Evolutionary conservation across 108 stramenopile genomes (phyloP), one percentile per base, ranked within the genome.

Genomic region (Craspedostauros australis): DNA sequence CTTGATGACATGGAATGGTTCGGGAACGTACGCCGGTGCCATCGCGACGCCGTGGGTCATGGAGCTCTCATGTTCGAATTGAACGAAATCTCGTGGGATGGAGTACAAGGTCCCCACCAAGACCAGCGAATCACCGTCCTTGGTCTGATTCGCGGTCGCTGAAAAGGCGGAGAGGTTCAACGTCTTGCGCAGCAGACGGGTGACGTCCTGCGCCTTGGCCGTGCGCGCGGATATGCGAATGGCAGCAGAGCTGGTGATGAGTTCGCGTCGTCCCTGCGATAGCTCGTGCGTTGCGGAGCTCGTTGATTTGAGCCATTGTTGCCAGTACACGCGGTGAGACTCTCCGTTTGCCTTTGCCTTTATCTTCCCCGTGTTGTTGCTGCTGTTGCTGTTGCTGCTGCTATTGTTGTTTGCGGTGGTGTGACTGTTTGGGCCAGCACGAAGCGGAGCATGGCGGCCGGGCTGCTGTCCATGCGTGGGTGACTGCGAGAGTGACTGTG

Each of bases 311-410:
- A 57, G 32, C 61, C 72, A 70, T 54, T 73, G 72, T 42, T 79
- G 77, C 72, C 72, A 73, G 36, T 79, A 79, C 15, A 79, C 49
- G 26, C 77, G 63, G 27, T 79, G 77, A 0, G 64, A 66, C 54
- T 79, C 73, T 4, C 68, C 68, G 16, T 50, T 60, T 14, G 28
- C 23, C 26, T n/a, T n/a, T n/a, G n/a, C n/a, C n/a, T n/a, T n/a
- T n/a, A n/a, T n/a, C n/a, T n/a, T n/a, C n/a, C n/a, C n/a, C n/a
- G n/a, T n/a, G n/a, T n/a, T n/a, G n/a, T n/a, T n/a, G n/a, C n/a
- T n/a, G n/a, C n/a, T n/a, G n/a, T n/a, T n/a, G n/a, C n/a, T n/a
- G n/a, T n/a, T n/a, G n/a, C n/a, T n/a, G n/a, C n/a, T n/a, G n/a
- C n/a, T n/a, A n/a, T n/a, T n/a, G n/a, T n/a, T n/a, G n/a, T n/a